phyloP scores from a whole-genome alignment of 371 early-diverging fungal species.

The Mortierella sp. region DNA sequence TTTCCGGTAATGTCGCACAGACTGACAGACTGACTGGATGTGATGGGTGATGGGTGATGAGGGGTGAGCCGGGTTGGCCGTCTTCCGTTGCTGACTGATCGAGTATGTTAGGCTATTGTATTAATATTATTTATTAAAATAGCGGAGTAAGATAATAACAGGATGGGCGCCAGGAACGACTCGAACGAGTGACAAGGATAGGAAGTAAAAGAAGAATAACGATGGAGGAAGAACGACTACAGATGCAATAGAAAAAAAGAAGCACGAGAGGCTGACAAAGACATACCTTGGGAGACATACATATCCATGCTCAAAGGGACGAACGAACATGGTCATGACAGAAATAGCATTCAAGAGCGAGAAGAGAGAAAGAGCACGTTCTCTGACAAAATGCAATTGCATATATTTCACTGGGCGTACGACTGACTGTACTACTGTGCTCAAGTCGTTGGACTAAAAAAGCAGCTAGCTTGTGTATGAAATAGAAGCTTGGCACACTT shows the following conservation, averaged over 20 bases:
- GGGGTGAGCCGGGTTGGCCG: not conserved
- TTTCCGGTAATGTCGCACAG: conserved; percentile 9
- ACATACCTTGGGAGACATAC: not conserved
- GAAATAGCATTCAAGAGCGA: not conserved
- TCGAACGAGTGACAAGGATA: not conserved
- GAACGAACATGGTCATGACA: not conserved
- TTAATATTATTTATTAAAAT: too few relatives aligned
- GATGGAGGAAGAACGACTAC: not conserved
- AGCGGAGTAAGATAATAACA: too few relatives aligned
- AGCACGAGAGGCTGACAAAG: not conserved
- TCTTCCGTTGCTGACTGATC: conserved; percentile 1
- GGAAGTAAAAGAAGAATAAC: not conserved
- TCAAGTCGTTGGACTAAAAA: too few relatives aligned
- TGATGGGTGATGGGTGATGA: not conserved
- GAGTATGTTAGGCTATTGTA: not conserved
- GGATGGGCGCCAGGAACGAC: not conserved
- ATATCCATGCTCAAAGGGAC: not conserved
- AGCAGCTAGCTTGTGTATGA: too few relatives aligned
- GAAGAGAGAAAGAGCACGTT: too few relatives aligned
- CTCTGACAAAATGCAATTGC: too few relatives aligned
- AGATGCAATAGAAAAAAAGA: not conserved
- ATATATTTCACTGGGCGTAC: too few relatives aligned
- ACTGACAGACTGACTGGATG: not conserved
- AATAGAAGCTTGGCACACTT: too few relatives aligned
- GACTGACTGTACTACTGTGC: too few relatives aligned